Conservation (phyloP, 352 stramenopile species). For the Pythium monospermum region DNA sequence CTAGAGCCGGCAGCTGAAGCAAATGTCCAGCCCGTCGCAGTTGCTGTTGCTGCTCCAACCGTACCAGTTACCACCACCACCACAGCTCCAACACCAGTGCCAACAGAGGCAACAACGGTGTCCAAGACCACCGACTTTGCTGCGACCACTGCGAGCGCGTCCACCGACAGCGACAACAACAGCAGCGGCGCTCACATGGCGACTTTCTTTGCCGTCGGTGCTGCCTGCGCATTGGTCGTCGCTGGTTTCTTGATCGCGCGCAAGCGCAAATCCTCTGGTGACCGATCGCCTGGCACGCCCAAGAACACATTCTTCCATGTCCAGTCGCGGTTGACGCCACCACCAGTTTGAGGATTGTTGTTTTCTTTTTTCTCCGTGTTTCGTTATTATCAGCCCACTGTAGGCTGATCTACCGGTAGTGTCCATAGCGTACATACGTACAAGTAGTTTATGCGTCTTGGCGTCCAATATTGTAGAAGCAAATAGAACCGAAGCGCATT, state of each 20-base stretch:
- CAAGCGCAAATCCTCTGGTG: constrained; percentile 16
- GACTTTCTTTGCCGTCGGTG: constrained; percentile 15
- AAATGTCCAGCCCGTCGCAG: background rate
- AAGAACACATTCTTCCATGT: constrained; percentile 36
- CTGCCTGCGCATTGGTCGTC: constrained; percentile 19
- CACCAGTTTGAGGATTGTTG: constrained; percentile 19
- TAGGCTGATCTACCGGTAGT: no score
- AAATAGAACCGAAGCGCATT: background rate
- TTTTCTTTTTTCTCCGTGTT: no score
- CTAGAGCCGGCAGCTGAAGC: no score
- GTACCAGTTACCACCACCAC: background rate
- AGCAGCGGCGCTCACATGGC: constrained; percentile 9
- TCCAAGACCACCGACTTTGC: background rate
- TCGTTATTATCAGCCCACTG: no score
- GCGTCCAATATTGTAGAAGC: no score
- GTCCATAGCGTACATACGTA: no score
- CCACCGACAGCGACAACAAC: background rate
- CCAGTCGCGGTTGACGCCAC: constrained; percentile 29
- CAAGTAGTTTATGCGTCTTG: no score
- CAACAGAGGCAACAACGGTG: background rate
- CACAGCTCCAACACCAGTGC: background rate
- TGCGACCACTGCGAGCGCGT: constrained; percentile 2
- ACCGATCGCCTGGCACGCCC: constrained; percentile 28
- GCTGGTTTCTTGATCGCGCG: constrained; percentile 17
- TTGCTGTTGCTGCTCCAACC: background rate